Evolutionary conservation across 306 rosid species (phyloP), one percentile per base, ranked within the genome.

Genomic region (Glycine soja): DNA sequence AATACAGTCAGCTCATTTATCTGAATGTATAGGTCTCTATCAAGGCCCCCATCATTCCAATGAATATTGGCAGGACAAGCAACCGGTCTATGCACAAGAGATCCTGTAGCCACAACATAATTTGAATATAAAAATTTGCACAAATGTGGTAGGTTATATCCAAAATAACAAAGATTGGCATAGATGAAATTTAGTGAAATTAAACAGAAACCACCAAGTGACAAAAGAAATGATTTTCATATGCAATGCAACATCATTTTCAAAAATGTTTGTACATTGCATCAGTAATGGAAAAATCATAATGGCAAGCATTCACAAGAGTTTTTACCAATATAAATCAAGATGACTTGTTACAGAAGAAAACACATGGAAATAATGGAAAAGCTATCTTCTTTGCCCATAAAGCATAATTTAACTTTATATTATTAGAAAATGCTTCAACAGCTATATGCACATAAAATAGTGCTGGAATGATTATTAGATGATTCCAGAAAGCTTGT

Each of bases 31-130:
- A 96, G 84, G 82, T 96, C 99, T 83, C 89, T 96, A 85, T 96
- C 99, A 53, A 96, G 97, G 86, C 96, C 93, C 84, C 89, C 97
- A 42, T 93, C 98, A 82, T 80, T 88, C 99, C 99, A 96, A 71
- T 70, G 90, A 88, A 85, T 45, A 69, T 82, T 89, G 81, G 87
- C 84, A 76, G 99, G 97, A 83, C 99, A 96, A 53, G 87, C 73
- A 79, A 81, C 66, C 4, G 82, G 78, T 54, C 85, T 83, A 79
- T 84, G 86, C 81, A 76, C 70, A 4, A 73, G 78, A 48, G 91
- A 86, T 81, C 91, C 99, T 91, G 92, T 83, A 87, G 80, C 70
- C 70, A 84, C 45, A 63, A 70, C 5, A 82, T 42, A 46, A 50
- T 45, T 42, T 43, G 18, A 30, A 34, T 16, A 76, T 19, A 67